Conservation (phyloP, 2,329 filamentous ascomycete genomes). For the Ophiocordyceps unilateralis region DNA sequence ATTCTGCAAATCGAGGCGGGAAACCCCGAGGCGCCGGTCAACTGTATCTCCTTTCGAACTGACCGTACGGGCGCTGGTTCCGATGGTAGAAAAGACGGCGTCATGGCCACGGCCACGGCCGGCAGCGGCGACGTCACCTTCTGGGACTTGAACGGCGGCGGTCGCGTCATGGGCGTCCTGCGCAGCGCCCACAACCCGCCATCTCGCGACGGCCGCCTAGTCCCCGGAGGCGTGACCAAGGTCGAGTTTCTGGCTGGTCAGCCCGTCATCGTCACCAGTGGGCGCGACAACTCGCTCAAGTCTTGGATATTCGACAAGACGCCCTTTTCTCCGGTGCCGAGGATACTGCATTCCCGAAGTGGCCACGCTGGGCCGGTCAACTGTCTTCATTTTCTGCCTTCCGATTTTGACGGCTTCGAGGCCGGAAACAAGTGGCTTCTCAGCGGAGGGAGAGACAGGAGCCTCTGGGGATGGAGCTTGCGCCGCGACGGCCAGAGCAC, state of each 20-base stretch:
- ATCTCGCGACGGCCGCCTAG: constrained; percentile 30
- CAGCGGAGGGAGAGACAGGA: constrained; percentile 76
- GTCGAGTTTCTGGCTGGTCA: constrained; percentile 82
- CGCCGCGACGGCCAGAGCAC: constrained; percentile 85
- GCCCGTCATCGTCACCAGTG: constrained; percentile 76
- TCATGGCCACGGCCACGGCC: constrained; percentile 80
- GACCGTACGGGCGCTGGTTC: constrained; percentile 78
- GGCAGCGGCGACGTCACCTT: constrained; percentile 78
- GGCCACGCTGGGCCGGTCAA: constrained; percentile 81
- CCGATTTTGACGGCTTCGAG: constrained; percentile 78
- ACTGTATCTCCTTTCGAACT: constrained; percentile 75
- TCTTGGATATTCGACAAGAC: constrained; percentile 94
- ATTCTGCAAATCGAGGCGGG: constrained; percentile 53
- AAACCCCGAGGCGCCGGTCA: constrained; percentile 47
- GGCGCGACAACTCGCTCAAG: constrained; percentile 82
- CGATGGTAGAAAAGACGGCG: constrained; percentile 68
- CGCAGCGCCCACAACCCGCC: constrained; percentile 77
- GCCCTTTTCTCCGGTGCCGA: constrained; percentile 73
- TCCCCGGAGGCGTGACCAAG: constrained; percentile 66
- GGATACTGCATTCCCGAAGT: constrained; percentile 69
- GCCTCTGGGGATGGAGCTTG: constrained; percentile 91
- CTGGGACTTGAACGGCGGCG: constrained; percentile 87
- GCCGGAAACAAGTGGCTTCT: constrained; percentile 85
- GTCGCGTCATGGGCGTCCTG: constrained; percentile 70
- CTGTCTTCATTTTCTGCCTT: constrained; percentile 67